A percentile compares a stretch with the other conserved stretches of the same genome.
phyloP scores from a whole-genome alignment of 495 filamentous ascomycete species.

The Aspergillus sclerotioniger region DNA sequence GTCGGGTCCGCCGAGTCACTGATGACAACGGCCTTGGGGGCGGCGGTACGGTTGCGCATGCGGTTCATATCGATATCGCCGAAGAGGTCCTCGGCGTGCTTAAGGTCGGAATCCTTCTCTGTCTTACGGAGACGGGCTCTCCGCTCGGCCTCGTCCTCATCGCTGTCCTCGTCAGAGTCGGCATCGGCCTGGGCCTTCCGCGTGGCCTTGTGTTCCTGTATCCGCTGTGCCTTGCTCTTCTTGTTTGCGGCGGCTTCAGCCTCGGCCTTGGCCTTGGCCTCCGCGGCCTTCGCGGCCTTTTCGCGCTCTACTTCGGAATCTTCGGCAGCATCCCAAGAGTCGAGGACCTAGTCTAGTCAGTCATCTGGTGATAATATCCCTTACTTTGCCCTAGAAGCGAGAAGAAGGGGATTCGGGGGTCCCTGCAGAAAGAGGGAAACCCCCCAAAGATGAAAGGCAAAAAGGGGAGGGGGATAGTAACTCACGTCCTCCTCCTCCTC shows the following conservation, averaged over 20 bases:
- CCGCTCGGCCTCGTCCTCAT: constrained; percentile 70
- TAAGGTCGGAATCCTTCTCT: constrained; percentile 86
- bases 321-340: constrained; percentile 96
- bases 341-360: constrained; percentile 64
- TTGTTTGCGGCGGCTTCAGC: constrained; percentile 90
- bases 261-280: constrained; percentile 83
- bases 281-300: constrained; percentile 83
- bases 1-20: constrained; percentile 68
- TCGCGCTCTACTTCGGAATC: constrained; percentile 96
- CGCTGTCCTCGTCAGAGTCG: constrained; percentile 53
- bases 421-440: not conserved
- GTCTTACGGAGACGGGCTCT: constrained; percentile 70
- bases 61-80: constrained; percentile 70
- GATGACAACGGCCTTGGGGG: constrained; percentile 59
- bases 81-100: constrained; percentile 90
- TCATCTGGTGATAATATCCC: not conserved
- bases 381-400: not conserved
- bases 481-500: constrained; percentile 87
- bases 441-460: not conserved
- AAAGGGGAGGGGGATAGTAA: not conserved
- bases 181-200: constrained; percentile 44
- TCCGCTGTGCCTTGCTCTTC: constrained; percentile 84
- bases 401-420: too few species aligned
- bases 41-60: constrained; percentile 47
- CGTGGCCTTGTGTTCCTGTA: constrained; percentile 67